A percentile compares a stretch with the other conserved stretches of the same genome.
Evolutionary conservation across 768 basidiomycete genomes (phyloP).

Genomic region (Collybia sordida): DNA sequence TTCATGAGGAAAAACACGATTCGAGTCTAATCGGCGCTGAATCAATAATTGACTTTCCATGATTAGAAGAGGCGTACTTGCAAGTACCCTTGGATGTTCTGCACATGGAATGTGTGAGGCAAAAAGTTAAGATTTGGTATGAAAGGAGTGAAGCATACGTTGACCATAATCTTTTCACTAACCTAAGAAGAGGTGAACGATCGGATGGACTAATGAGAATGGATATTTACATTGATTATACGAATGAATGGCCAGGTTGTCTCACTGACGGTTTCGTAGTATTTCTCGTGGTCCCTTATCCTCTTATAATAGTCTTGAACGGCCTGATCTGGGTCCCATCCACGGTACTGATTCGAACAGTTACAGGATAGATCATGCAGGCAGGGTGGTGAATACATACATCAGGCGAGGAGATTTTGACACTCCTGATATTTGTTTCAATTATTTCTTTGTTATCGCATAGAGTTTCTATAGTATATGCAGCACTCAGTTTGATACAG

Average conservation of each 20-base stretch:
- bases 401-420: constrained; percentile 98
- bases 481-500: neutral
- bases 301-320: constrained; percentile 91
- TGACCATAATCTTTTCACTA: constrained; percentile 94
- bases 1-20: constrained; percentile 99
- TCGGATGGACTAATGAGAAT: neutral
- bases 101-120: neutral
- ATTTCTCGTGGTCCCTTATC: constrained; percentile 80
- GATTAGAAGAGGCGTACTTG: constrained; percentile 47
- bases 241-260: constrained; percentile 92
- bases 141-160: constrained; percentile 46
- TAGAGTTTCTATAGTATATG: constrained; percentile 63
- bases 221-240: constrained; percentile 74
- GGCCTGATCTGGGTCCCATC: constrained; percentile 91
- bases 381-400: constrained; percentile 44
- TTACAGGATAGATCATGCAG: constrained; percentile 4
- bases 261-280: constrained; percentile 92
- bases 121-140: neutral
- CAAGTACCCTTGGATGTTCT: constrained; percentile 88
- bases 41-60: constrained; percentile 2
- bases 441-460: constrained; percentile 94
- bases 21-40: constrained; percentile 57
- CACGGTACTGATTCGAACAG: constrained; percentile 64
- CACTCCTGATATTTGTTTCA: constrained; percentile 89
- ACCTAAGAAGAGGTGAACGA: constrained; percentile 46